Evolutionary conservation across 257 asterid genomes (phyloP).

Genomic region (Nicotiana tomentosiformis): DNA sequence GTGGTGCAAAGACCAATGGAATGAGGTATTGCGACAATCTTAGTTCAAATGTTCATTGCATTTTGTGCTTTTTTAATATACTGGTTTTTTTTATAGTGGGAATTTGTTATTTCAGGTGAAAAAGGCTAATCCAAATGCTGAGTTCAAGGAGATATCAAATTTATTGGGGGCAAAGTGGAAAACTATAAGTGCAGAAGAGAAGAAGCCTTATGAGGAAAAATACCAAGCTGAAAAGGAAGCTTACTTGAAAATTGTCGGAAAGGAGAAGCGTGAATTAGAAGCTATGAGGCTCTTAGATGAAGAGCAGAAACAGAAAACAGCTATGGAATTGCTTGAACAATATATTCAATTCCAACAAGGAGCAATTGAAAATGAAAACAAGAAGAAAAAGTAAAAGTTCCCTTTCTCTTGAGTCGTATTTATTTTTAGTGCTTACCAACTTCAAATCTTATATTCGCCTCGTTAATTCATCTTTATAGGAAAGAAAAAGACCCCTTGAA

Average conservation of each 20-base stretch:
- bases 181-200: conserved; percentile 60
- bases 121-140: conserved; percentile 61
- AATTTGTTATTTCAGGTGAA: conserved; percentile 45
- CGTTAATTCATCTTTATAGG: conserved; percentile 28
- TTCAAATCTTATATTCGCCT: not conserved
- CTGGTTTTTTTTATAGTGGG: not conserved
- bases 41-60: not conserved
- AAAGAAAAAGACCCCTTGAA: conserved; percentile 89
- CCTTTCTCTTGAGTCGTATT: not conserved
- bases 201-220: conserved; percentile 81
- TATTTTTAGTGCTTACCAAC: not conserved
- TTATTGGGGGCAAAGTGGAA: conserved; percentile 80
- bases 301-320: conserved; percentile 84
- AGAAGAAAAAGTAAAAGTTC: conserved; percentile 45
- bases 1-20: conserved; percentile 96
- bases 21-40: conserved; percentile 46
- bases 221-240: conserved; percentile 75
- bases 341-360: conserved; percentile 71
- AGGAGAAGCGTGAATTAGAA: conserved; percentile 73
- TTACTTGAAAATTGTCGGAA: conserved; percentile 60
- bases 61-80: not conserved
- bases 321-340: conserved; percentile 83
- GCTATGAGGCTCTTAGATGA: conserved; percentile 85
- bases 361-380: conserved; percentile 47
- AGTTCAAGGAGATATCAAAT: conserved; percentile 63